These are phyloP conservation scores for Raffaelea deltoideospora DNA, from an alignment of 2,329 filamentous ascomycete species.

Conservation along the genomic window DNA sequence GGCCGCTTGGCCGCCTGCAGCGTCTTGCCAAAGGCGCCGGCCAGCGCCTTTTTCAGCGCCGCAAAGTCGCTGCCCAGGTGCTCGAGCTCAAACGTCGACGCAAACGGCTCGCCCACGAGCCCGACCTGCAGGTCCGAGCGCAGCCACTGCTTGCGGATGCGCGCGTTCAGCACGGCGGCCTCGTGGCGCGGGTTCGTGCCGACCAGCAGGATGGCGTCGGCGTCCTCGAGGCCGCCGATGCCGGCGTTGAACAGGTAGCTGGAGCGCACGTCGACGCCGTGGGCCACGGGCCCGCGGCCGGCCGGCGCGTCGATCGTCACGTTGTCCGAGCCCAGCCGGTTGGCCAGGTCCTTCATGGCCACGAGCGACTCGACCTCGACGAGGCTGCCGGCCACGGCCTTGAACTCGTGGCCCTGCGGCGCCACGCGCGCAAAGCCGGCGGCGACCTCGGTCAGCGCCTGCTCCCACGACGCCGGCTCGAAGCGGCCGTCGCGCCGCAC, in stretches of 20 bases:
- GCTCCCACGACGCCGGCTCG: constrained; percentile 86
- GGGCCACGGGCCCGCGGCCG: constrained; percentile 70
- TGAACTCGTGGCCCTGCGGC: constrained; percentile 87
- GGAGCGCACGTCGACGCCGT: constrained; percentile 83
- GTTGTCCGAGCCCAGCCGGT: constrained; percentile 93
- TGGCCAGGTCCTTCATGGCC: constrained; percentile 92
- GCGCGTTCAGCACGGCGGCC: constrained; percentile 85
- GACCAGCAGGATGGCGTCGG: constrained; percentile 80
- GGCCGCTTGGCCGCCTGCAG: constrained; percentile 74
- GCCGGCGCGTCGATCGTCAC: constrained; percentile 80
- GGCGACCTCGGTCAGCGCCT: constrained; percentile 77
- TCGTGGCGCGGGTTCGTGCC: constrained; percentile 94
- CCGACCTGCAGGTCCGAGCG: constrained; percentile 88
- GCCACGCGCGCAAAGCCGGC: constrained; percentile 65
- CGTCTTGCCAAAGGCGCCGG: constrained; percentile 85
- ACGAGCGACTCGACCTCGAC: constrained; percentile 88
- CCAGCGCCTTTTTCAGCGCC: constrained; percentile 70
- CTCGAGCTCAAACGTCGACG: constrained; percentile 91
- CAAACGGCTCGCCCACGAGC: constrained; percentile 77
- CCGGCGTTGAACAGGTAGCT: constrained; percentile 96
- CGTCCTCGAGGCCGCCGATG: constrained; percentile 86
- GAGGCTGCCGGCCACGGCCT: constrained; percentile 81
- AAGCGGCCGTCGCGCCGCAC: constrained; percentile 83
- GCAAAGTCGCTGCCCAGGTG: constrained; percentile 69
- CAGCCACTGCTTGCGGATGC: constrained; percentile 96